A percentile compares a stretch with the other conserved stretches of the same genome.
These are phyloP conservation scores for Periconia macrospinosa DNA, from an alignment of 2,329 filamentous ascomycete species.

Conservation along the genomic window DNA sequence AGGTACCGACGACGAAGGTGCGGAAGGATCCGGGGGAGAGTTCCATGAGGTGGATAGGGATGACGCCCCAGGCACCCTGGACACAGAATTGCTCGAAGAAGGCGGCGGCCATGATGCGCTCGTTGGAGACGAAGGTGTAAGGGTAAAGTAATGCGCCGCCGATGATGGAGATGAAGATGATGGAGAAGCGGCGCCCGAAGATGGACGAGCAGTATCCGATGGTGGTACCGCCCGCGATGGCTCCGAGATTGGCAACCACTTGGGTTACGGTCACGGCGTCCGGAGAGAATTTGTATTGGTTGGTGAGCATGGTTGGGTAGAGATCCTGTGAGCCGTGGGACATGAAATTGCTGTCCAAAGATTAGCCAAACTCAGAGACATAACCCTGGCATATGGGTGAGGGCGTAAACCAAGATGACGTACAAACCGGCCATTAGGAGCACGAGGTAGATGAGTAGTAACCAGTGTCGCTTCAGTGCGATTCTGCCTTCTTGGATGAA, in stretches of 20 bases:
- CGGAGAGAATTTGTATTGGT: constrained; percentile 58
- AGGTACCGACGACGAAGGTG: constrained; percentile 73
- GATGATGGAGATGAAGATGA: constrained; percentile 55
- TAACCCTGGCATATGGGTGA: too few species aligned
- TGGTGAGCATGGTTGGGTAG: constrained; percentile 63
- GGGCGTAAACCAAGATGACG: too few species aligned
- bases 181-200: constrained; percentile 51
- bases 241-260: constrained; percentile 54
- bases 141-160: constrained; percentile 82
- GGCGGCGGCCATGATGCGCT: constrained; percentile 71
- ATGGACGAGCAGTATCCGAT: constrained; percentile 51
- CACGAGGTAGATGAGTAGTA: constrained; percentile 78
- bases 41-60: constrained; percentile 74
- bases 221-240: constrained; percentile 50
- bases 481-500: constrained; percentile 79
- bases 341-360: constrained; percentile 95
- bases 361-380: too few species aligned
- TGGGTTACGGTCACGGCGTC: constrained; percentile 53
- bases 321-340: constrained; percentile 74
- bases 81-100: constrained; percentile 71
- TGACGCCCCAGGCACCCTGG: constrained; percentile 49
- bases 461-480: constrained; percentile 77
- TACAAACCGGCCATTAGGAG: constrained; percentile 88
- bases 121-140: constrained; percentile 69
- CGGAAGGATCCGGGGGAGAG: constrained; percentile 72